Conservation (phyloP, 163 green algal genomes). For the Volvox carteri region DNA sequence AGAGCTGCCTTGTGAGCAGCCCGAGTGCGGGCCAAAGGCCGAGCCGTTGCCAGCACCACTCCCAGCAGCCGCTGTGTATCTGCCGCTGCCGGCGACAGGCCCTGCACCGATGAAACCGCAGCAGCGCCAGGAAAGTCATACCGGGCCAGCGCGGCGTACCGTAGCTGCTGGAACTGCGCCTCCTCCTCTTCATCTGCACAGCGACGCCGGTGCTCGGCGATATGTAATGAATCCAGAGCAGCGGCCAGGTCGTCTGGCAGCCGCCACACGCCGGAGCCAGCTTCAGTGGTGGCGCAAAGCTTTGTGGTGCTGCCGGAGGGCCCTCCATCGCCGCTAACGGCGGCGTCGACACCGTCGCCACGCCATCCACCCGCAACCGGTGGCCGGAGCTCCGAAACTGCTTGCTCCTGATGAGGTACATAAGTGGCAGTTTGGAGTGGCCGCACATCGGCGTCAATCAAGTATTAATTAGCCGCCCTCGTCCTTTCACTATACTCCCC, state of each 20-base stretch:
- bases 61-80: constrained; percentile 43
- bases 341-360: background rate
- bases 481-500: background rate
- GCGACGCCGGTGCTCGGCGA: background rate
- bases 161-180: background rate
- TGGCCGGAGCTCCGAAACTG: background rate
- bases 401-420: constrained; percentile 8
- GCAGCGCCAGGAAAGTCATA: constrained; percentile 2
- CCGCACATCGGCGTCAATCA: background rate
- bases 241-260: constrained; percentile 31
- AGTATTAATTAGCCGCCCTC: background rate
- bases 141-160: constrained; percentile 1
- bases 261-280: background rate
- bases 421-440: background rate
- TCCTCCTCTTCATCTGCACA: background rate
- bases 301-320: too few species aligned
- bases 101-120: background rate
- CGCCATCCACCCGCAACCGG: background rate
- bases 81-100: background rate
- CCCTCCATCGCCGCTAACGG: background rate
- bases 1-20: constrained; percentile 40
- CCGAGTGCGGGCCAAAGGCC: constrained; percentile 34
- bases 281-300: background rate
- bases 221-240: background rate
- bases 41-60: constrained; percentile 35